These are phyloP conservation scores for Mycena alexandri DNA, from an alignment of 768 basidiomycete genomes.

Conservation along the genomic window DNA sequence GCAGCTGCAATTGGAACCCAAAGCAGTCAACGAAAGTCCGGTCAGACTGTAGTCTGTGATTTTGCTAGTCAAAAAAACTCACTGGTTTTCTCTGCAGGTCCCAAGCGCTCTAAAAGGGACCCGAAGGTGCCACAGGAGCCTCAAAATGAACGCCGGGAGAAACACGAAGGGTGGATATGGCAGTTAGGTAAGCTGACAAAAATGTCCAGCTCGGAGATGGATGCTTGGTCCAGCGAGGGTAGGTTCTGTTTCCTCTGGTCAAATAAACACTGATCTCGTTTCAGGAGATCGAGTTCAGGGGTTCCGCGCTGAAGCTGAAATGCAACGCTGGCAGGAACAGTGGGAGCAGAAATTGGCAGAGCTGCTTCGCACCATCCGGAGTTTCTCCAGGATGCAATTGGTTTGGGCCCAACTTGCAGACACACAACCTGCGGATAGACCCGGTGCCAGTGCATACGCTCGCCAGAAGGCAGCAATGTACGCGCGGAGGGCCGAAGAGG, in stretches of 20 bases:
- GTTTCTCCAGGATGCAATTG: too few relatives aligned
- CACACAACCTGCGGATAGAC: not conserved
- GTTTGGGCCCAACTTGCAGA: constrained; percentile 5
- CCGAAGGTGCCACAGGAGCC: too few relatives aligned
- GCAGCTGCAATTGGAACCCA: too few relatives aligned
- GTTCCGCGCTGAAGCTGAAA: too few relatives aligned
- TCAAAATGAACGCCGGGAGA: not conserved
- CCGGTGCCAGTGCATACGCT: not conserved
- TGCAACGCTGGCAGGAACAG: constrained; percentile 3
- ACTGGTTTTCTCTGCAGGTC: too few relatives aligned
- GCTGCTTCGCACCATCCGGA: not conserved
- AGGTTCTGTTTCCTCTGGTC: not conserved
- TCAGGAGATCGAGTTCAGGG: too few relatives aligned
- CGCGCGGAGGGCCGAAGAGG: not conserved
- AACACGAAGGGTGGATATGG: not conserved
- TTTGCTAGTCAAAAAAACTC: too few relatives aligned
- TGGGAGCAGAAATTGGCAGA: constrained; percentile 3
- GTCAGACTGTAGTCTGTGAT: too few relatives aligned
- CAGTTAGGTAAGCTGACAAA: constrained; percentile 3
- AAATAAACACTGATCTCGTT: too few relatives aligned
- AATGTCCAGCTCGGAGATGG: not conserved
- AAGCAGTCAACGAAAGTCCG: too few relatives aligned
- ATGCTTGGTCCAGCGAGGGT: constrained; percentile 5
- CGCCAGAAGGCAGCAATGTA: constrained; percentile 4
- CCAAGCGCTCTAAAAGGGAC: too few relatives aligned